Base-by-base conservation (phyloP, 441 rosid species). In the Gossypium lobatum region DNA sequence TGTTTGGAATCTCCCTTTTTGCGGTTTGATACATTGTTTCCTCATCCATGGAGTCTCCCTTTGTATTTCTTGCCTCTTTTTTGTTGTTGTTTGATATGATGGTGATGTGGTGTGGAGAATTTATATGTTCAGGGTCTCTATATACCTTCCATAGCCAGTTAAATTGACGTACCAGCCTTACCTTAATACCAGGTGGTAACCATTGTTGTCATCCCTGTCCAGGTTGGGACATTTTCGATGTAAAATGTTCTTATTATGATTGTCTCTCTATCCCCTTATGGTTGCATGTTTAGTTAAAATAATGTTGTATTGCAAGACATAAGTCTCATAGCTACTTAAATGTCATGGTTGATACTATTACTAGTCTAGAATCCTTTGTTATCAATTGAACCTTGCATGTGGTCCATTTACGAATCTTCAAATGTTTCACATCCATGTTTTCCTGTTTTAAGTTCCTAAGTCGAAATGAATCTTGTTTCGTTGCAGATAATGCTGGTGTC, bases 321-420 rank as follows among this genome's bases (percentile, higher is more conserved):
- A 76, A 86, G 96, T 93, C 92, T 91, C 70, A 93, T 89, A 72
- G 87, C 87, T 76, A 72, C 85, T 80, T 64, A 62, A 74, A 60
- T 50, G 14, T 61, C 11, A 13, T 77, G 86, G 92, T 78, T 76
- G 89, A 86, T 89, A 82, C 89, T 78, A 93, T 89, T 93, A 86
- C 92, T 48, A 34, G 89, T 85, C 93, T 88, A 96, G 93, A 1
- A 93, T 87, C 86, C 86, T 55, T 91, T 89, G 89, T 91, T 91
- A 82, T 85, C 74, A 83, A 71, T 11, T 42, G 6, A 75, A 79
- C 70, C 85, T 83, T 76, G 82, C 83, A 65, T 89, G 84, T 92
- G 97, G 88, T 93, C 93, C 97, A 93, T 89, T 76, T 83, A 31
- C 1, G 37, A 31, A 5, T 31, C 37, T 31, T 31, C 37, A 31